Evolutionary conservation across 2,329 filamentous ascomycete genomes (phyloP).

Genomic region (Trichoderma pleuroti): DNA sequence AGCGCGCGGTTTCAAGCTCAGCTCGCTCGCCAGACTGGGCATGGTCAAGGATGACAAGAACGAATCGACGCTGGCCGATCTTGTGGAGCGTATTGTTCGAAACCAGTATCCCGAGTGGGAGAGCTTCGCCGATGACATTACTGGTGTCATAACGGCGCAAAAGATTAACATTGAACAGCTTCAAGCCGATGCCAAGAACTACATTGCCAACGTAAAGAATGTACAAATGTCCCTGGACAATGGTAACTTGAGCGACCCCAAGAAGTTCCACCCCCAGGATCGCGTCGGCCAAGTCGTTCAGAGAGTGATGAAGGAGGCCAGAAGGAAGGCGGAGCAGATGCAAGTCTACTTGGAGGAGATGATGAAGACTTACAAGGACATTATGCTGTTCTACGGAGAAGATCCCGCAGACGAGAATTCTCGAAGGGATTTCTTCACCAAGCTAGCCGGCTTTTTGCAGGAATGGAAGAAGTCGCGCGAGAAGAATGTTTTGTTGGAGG

Average conservation of each 20-base stretch:
- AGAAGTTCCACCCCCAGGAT: slow-evolving; percentile 97
- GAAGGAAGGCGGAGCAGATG: slow-evolving; percentile 94
- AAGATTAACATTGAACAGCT: slow-evolving; percentile 96
- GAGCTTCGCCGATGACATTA: slow-evolving; percentile 79
- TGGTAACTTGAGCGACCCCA: slow-evolving; percentile 91
- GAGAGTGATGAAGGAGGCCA: slow-evolving; percentile 91
- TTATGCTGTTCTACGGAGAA: slow-evolving; percentile 95
- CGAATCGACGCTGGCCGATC: slow-evolving; percentile 89
- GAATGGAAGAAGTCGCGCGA: slow-evolving; percentile 97
- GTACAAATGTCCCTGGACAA: slow-evolving; percentile 88
- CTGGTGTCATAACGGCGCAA: slow-evolving; percentile 70
- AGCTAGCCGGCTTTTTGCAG: slow-evolving; percentile 81
- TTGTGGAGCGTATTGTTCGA: slow-evolving; percentile 93
- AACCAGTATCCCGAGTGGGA: slow-evolving; percentile 98
- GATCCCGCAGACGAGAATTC: slow-evolving; percentile 88
- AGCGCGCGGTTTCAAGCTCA: slow-evolving; percentile 95
- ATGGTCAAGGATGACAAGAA: slow-evolving; percentile 99
- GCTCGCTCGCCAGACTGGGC: slow-evolving; percentile 82
- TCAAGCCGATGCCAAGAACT: slow-evolving; percentile 79
- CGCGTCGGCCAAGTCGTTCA: slow-evolving; percentile 89
- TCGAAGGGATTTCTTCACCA: slow-evolving; percentile 91
- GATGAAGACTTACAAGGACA: slow-evolving; percentile 85
- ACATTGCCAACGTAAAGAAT: slow-evolving; percentile 93
- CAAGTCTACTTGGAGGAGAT: slow-evolving; percentile 91
- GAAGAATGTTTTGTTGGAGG: slow-evolving; percentile 84